These are phyloP conservation scores for Paramecium pentaurelia DNA, from an alignment of 73 alveolate species.

Conservation along the genomic window DNA sequence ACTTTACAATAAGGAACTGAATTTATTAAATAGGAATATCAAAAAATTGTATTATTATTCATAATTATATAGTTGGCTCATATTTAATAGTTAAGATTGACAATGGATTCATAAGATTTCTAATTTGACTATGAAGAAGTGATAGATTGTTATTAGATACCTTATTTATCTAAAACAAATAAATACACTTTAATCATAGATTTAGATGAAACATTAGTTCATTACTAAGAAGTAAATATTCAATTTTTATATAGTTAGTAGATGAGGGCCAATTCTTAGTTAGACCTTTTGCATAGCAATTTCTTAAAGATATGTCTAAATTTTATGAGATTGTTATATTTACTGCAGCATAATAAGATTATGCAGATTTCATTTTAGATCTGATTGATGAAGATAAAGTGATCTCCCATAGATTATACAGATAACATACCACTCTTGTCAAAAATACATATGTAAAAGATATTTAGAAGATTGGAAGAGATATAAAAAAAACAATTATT, in stretches of 20 bases:
- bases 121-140: slow-evolving; percentile 23
- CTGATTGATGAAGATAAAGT: slow-evolving; percentile 69
- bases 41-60: neutral
- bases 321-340: slow-evolving; percentile 85
- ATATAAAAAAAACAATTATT: slow-evolving; percentile 63
- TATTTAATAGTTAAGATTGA: neutral
- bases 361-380: slow-evolving; percentile 88
- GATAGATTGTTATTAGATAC: neutral
- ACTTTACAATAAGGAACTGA: neutral
- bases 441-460: slow-evolving; percentile 64
- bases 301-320: slow-evolving; percentile 71
- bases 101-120: neutral
- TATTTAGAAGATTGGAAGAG: slow-evolving; percentile 77
- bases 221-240: slow-evolving; percentile 22
- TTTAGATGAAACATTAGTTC: slow-evolving; percentile 42
- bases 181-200: slow-evolving; percentile 20
- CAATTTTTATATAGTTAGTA: neutral
- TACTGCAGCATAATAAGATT: slow-evolving; percentile 88
- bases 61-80: neutral
- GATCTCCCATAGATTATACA: slow-evolving; percentile 81
- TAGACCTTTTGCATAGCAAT: slow-evolving; percentile 85
- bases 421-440: slow-evolving; percentile 70
- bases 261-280: slow-evolving; percentile 71
- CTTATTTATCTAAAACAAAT: slow-evolving; percentile 1
- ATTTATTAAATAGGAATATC: neutral